Percentiles rank a stretch among this genome's conserved stretches.
Evolutionary conservation across 108 stramenopile genomes (phyloP).

Genomic region (Phaeodactylum tricornutum): DNA sequence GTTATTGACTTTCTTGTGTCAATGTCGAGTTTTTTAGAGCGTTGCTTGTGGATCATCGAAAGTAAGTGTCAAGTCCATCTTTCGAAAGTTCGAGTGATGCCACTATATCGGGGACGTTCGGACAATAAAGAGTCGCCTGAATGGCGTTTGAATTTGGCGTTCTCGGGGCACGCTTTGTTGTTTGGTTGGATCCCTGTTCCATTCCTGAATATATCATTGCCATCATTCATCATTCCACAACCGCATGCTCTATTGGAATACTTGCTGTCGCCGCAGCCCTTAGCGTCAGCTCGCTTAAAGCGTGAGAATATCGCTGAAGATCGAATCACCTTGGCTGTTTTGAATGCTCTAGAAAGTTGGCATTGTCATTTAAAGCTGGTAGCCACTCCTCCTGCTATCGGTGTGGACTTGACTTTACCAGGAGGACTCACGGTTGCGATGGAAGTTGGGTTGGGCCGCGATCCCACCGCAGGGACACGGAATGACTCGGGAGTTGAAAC

Average conservation of each 20-base stretch:
- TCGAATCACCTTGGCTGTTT: conserved; percentile 47
- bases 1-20: conserved; percentile 47
- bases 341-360: conserved; percentile 59
- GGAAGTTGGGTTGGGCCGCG: conserved; percentile 72
- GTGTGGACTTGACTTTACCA: conserved; percentile 70
- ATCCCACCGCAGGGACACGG: conserved; percentile 25
- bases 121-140: conserved; percentile 23
- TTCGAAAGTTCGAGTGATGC: conserved; percentile 53
- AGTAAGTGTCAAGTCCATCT: conserved; percentile 66
- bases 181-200: conserved; percentile 75
- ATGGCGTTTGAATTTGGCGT: conserved; percentile 69
- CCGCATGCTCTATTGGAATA: conserved; percentile 74
- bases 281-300: conserved; percentile 63
- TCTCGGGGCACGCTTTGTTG: conserved; percentile 65
- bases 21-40: conserved; percentile 60
- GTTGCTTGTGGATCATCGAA: conserved; percentile 73
- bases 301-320: conserved; percentile 71
- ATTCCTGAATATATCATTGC: conserved; percentile 62
- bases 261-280: conserved; percentile 61
- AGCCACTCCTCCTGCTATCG: conserved; percentile 68
- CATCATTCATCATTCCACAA: conserved; percentile 81
- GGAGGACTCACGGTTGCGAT: conserved; percentile 71
- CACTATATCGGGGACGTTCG: conserved; percentile 26
- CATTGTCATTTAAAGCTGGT: conserved; percentile 53
- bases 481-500: too few species aligned